These are phyloP conservation scores for Domatiomyces catenatus DNA, from an alignment of 2,329 filamentous ascomycete genomes.

Conservation along the genomic window DNA sequence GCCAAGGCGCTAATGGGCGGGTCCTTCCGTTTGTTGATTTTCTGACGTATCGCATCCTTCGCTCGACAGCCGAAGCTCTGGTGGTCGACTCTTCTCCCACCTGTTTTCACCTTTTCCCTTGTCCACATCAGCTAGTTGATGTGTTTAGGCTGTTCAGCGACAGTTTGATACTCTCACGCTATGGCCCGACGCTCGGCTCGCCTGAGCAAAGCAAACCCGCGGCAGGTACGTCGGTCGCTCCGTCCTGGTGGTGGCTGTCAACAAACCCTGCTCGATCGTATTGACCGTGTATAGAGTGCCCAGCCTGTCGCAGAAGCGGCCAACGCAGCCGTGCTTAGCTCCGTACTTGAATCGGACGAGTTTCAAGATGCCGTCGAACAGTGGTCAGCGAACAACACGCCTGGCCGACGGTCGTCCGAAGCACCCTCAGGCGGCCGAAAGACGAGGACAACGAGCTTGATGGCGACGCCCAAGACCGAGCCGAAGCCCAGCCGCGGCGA, in stretches of 20 bases:
- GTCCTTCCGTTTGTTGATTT: neutral
- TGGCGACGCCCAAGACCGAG: constrained; percentile 48
- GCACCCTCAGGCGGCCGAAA: constrained; percentile 22
- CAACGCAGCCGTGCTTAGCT: neutral
- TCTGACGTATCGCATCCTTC: neutral
- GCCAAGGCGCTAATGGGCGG: neutral
- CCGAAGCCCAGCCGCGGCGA: constrained; percentile 59
- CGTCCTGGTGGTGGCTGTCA: neutral
- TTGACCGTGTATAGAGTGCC: neutral
- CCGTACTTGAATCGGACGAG: constrained; percentile 1
- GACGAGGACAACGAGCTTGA: constrained; percentile 22
- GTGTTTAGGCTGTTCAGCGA: neutral
- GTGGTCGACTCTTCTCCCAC: neutral
- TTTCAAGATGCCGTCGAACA: constrained; percentile 24
- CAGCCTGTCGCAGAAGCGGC: neutral
- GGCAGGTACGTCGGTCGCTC: constrained; percentile 11
- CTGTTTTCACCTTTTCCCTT: neutral
- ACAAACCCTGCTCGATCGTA: neutral
- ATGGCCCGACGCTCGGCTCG: constrained; percentile 13
- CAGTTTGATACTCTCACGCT: neutral
- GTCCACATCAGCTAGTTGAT: neutral
- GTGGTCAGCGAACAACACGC: constrained; percentile 22
- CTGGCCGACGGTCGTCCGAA: constrained; percentile 20
- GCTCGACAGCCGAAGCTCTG: neutral
- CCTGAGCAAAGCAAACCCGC: constrained; percentile 11